phyloP scores from a whole-genome alignment of 176 grass and related monocot species.

The Avena atlantica region DNA sequence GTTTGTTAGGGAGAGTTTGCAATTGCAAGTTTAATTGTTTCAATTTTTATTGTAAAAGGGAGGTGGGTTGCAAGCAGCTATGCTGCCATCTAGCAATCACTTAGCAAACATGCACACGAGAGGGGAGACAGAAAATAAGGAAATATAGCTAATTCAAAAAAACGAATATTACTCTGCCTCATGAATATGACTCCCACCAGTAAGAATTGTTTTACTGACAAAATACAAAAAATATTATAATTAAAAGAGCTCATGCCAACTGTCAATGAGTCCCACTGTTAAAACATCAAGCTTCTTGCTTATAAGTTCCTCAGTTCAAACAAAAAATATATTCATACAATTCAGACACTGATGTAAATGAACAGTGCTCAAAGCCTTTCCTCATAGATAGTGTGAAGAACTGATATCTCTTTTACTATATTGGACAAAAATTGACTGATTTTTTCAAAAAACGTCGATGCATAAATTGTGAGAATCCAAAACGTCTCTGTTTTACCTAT shows the following conservation, averaged over 20 bases:
- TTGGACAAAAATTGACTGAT: constrained; percentile 18
- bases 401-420: constrained; percentile 6
- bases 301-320: constrained; percentile 11
- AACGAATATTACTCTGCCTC: background rate
- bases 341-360: background rate
- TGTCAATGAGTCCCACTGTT: constrained; percentile 1
- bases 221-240: constrained; percentile 11
- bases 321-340: constrained; percentile 15
- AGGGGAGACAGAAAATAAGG: constrained; percentile 1
- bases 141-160: background rate
- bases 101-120: constrained; percentile 14
- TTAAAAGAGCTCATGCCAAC: background rate
- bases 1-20: constrained; percentile 2
- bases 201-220: background rate
- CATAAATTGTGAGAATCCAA: background rate
- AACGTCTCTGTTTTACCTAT: background rate
- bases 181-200: background rate
- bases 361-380: background rate
- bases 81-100: background rate
- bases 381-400: constrained; percentile 27
- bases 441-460: background rate
- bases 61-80: constrained; percentile 1
- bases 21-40: constrained; percentile 20
- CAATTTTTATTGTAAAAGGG: constrained; percentile 43
- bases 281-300: constrained; percentile 15